Conservation (phyloP, 2,329 filamentous ascomycete species). For the Claviceps sp. region DNA sequence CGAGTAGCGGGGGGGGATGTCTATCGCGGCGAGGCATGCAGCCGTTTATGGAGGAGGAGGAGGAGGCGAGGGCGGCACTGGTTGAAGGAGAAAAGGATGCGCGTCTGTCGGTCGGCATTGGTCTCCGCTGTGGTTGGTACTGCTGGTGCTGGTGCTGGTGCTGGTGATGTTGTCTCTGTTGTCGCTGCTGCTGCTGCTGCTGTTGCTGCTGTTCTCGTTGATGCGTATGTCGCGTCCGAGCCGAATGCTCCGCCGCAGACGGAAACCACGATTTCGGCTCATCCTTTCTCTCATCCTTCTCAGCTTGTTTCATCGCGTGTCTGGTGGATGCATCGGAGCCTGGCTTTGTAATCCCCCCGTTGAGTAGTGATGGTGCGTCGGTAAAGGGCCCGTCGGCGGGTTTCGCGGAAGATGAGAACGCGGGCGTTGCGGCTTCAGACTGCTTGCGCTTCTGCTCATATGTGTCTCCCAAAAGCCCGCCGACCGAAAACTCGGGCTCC, state of each 20-base stretch:
- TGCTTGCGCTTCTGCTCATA: slow-evolving; percentile 33
- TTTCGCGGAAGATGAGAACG: slow-evolving; percentile 14
- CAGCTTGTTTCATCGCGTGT: slow-evolving; percentile 3
- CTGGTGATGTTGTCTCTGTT: too few species aligned
- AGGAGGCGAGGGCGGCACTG: neutral
- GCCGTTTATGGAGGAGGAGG: neutral
- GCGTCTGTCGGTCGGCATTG: slow-evolving; percentile 14
- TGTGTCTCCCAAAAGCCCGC: slow-evolving; percentile 36
- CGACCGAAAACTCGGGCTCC: slow-evolving; percentile 32
- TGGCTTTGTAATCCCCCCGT: slow-evolving; percentile 18
- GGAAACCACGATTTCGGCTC: slow-evolving; percentile 23
- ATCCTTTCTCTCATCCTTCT: slow-evolving; percentile 11
- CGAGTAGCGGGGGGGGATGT: slow-evolving; percentile 48
- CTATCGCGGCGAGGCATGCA: slow-evolving; percentile 13
- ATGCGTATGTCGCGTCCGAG: slow-evolving; percentile 16
- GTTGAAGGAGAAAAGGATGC: neutral
- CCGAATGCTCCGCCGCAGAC: slow-evolving; percentile 23
- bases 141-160: neutral
- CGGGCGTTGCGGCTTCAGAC: slow-evolving; percentile 14
- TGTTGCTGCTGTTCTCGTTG: neutral
- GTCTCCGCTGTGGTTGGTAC: slow-evolving; percentile 8
- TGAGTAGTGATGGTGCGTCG: slow-evolving; percentile 43
- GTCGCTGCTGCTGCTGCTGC: neutral
- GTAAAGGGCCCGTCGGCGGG: slow-evolving; percentile 31
- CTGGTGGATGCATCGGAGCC: slow-evolving; percentile 9